These are phyloP conservation scores for Aspergillus udagawae DNA, from an alignment of 2,329 filamentous ascomycete species.

Conservation along the genomic window DNA sequence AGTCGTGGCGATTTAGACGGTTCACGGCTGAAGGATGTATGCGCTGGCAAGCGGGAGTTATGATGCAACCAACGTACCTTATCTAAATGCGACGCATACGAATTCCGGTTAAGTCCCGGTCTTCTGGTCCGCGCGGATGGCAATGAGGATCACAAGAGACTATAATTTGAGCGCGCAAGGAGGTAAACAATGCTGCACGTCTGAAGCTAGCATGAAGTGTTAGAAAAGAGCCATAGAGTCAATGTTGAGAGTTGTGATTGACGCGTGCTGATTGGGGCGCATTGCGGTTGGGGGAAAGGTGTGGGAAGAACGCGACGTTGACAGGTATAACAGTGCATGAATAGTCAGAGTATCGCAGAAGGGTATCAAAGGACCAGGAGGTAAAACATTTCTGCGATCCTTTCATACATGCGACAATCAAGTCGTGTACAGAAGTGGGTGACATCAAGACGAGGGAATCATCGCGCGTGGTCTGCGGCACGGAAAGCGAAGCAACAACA, in stretches of 20 bases:
- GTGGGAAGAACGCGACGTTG: conserved; percentile 15
- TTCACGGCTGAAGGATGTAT: conserved; percentile 32
- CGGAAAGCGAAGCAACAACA: conserved; percentile 9
- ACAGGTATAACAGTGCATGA: conserved; percentile 12
- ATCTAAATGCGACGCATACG: conserved; percentile 29
- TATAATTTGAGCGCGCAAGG: not conserved
- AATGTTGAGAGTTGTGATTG: conserved; percentile 8
- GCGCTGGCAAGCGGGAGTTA: conserved; percentile 36
- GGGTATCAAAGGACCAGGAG: not conserved
- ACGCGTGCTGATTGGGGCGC: conserved; percentile 26
- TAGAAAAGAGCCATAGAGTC: conserved; percentile 9
- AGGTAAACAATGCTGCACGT: conserved; percentile 4
- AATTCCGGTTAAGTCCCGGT: conserved; percentile 18
- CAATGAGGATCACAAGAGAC: conserved; percentile 2
- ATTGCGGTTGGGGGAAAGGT: conserved; percentile 6
- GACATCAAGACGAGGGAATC: conserved; percentile 1
- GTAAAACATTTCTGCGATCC: conserved; percentile 1
- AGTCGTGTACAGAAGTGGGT: conserved; percentile 2
- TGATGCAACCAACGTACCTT: conserved; percentile 37
- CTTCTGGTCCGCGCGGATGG: conserved; percentile 13
- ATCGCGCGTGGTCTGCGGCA: conserved; percentile 15
- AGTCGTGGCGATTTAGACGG: conserved; percentile 26
- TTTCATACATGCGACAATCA: conserved; percentile 2
- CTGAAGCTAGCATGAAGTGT: conserved; percentile 9
- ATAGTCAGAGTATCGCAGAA: conserved; percentile 3